Evolutionary conservation across 2,329 filamentous ascomycete genomes (phyloP), one percentile per base, ranked within the genome.

Genomic region (Colletotrichum tropicale): DNA sequence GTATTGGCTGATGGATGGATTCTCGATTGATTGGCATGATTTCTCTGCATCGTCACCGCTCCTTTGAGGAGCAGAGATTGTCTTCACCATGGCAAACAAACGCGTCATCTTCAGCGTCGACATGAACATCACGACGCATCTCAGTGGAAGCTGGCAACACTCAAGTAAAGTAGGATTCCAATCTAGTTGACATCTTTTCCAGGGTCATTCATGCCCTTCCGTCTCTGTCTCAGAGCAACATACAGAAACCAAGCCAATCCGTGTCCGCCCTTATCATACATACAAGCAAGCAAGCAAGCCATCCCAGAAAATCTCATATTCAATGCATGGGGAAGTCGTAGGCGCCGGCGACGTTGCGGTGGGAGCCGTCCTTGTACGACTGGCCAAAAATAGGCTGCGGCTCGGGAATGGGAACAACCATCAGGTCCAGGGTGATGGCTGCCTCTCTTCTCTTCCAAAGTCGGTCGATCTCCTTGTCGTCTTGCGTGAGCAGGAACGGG

Each of bases 361-460:
- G 72, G 16, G 72, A 75, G 12, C 72, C 72, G 3, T 66, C 32
- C 4, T 34, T 15, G 10, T 52, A 28, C 1, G 30, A 24, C 18
- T 36, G 8, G 0, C 72, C 60, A 12, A 75, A 36, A 3, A 43
- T n/a, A 2, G 72, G 36, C 61, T 75, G 72, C 18, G 58, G 13
- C 4, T 61, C 28, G 16, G 68, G 52, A 2, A 21, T 28, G 7
- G 72, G 72, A n/a, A 75, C 72, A 5, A 66, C 36, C 7, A 76
- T 43, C 6, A 79, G 78, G 4, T 77, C 76, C 4, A 79, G 65
- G 30, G 78, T 67, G 61, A 78, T 76, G 2, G 77, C 24, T 4
- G 72, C 52, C 21, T 62, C 52, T 28, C 68, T 28, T 52, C 52
- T 71, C n/a, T 38, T 56, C 72, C 72, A 77, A 24, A 55, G 28